Evolutionary conservation across 2,329 filamentous ascomycete genomes (phyloP), one percentile per base, ranked within the genome.

Genomic region (Alternaria tenuissima): DNA sequence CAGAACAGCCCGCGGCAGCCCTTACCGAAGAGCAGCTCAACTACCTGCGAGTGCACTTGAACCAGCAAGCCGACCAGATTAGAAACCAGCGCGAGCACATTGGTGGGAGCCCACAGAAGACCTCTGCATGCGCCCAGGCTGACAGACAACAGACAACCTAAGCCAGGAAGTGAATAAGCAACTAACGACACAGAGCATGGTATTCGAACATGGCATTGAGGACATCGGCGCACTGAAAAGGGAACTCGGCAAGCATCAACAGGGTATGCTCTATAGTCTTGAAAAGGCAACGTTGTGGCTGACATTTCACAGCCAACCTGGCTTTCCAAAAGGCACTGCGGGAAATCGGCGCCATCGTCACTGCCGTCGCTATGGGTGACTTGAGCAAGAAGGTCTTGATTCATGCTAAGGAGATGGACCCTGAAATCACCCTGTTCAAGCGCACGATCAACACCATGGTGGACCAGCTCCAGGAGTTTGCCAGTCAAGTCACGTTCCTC

Each of bases 381-480:
- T 85, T 98, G 62, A 97, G 93, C 78, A 97, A 97, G 85, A 96
- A 97, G 81, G 94, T 97, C 65, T 88, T 94, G 73, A 96, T 98
- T 78, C 95, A 97, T 77, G 91, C 92, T 4, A 90, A 96, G 68
- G 94, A 98, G 82, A 95, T 97, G 90, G 94, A 98, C 84, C 93
- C 94, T 28, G 94, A 98, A 84, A 98, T 98, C 74, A 95, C 93
- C 28, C 94, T 93, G 9, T 98, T 98, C 84, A 98, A 98, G 82
- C 90, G 93, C 72, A 97, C 94, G 63, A 98, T 98, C 82, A 98
- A 98, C 79, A 96, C 92, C 68, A 98, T 98, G 94, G 96, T 98
- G 88, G 94, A 98, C 76, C 94, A 97, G 80, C 86, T 98, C 61
- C 94, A 97, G 77, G 92, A 96, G 61, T 98, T 98, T 79, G 94